Base-by-base conservation (phyloP, 208 protist genomes). In the Crithidia brevicula region DNA sequence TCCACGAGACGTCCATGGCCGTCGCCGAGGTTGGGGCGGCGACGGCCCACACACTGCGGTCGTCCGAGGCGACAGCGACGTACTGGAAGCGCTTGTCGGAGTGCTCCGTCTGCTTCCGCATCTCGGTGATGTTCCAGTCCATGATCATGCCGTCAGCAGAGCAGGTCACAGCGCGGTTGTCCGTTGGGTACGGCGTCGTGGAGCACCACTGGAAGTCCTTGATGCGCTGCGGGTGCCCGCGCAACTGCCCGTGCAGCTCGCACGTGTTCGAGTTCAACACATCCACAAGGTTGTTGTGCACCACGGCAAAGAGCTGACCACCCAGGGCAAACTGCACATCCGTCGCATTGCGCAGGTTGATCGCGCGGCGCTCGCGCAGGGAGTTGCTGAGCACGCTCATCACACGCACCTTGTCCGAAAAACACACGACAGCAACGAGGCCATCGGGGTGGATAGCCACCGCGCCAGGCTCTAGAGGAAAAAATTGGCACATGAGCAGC, bases 81-180 rank as follows among this genome's bases (percentile, higher is more conserved):
- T 98, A 99, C 65, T 94, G 83, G 60, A 86, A 97, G 31, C 80
- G 82, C 78, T 98, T 98, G 71, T 96, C 89, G 3, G 90, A 71
- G 80, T 96, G 85, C 64, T 99, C 96, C 57, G 77, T 75, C 45
- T 86, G 82, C 67, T 98, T 95, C 23, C 86, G 91, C 67, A 95
- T 80, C 51, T 95, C 89, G 25, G 69, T 67, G 8, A 97, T 72
- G 64, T 85, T 89, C 93, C 95, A 98, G 75, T 98, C 93, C 60
- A 98, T 96, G 28, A 98, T 88, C 59, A 98, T 89, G 61, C 98
- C 98, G 69, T 99, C 97, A 49, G 83, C 73, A 22, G 96, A 97
- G 67, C 85, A 91, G 7, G 92, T 96, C 42, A 98, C 61, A 33
- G 98, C 72, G 33, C 83, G 68, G 57, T 93, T 90, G 78, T 99